phyloP scores from a whole-genome alignment of 345 rosid species.

The Rubroshorea leprosula region DNA sequence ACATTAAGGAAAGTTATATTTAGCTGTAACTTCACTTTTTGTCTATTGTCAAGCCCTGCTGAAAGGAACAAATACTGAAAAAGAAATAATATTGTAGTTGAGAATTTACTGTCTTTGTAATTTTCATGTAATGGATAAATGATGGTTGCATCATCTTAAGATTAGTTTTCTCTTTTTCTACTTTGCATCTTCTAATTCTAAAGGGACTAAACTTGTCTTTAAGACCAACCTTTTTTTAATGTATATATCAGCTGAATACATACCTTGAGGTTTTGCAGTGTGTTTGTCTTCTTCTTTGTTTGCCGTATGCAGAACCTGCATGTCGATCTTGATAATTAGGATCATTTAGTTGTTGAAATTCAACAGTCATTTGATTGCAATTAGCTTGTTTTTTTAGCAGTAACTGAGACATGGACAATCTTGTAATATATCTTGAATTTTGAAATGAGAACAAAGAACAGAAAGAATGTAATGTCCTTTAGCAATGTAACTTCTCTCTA shows the following conservation, averaged over 20 bases:
- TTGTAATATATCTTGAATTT: not conserved
- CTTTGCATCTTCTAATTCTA: not conserved
- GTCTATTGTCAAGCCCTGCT: not conserved
- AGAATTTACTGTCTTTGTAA: not conserved
- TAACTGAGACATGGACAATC: slow-evolving; percentile 1
- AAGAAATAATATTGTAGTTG: not conserved
- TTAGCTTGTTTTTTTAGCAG: slow-evolving; percentile 7
- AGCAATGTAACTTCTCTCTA: not conserved
- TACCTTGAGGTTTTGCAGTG: slow-evolving; percentile 39
- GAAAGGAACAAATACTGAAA: not conserved
- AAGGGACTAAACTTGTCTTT: not conserved
- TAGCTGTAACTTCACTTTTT: not conserved
- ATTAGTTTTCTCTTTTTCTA: not conserved
- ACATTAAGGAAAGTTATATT: no score
- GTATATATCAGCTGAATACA: slow-evolving; percentile 9
- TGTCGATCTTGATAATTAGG: slow-evolving; percentile 18
- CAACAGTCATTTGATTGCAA: not conserved
- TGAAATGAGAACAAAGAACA: not conserved
- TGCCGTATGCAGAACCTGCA: slow-evolving; percentile 51
- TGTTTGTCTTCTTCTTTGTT: slow-evolving; percentile 33
- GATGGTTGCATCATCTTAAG: slow-evolving; percentile 2
- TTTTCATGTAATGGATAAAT: not conserved
- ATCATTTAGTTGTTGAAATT: not conserved
- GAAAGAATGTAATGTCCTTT: not conserved
- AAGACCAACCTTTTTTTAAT: not conserved